Evolutionary conservation across 306 rosid species (phyloP).

Genomic region (Astragalus membranaceus): DNA sequence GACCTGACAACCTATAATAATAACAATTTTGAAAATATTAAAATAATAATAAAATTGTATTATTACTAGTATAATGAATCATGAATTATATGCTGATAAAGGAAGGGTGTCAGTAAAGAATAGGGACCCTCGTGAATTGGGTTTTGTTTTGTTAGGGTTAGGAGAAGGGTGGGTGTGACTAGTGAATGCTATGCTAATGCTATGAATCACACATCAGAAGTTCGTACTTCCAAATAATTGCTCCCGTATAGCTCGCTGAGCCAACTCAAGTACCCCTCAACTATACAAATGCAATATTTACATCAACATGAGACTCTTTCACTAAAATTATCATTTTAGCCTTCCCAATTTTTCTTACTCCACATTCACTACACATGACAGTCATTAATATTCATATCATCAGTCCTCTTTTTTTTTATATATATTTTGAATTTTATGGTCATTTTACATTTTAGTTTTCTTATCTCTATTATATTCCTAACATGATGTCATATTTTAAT

Average conservation of each 20-base stretch:
- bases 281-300: background rate
- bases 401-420: no score
- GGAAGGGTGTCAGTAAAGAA: conserved; percentile 28
- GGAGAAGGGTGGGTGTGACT: background rate
- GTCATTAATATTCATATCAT: background rate
- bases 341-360: background rate
- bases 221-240: conserved; percentile 50
- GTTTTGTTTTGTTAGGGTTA: conserved; percentile 13
- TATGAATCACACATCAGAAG: background rate
- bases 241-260: conserved; percentile 40
- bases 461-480: no score
- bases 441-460: background rate
- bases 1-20: conserved; percentile 28
- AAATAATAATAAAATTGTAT: background rate
- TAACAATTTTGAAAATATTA: background rate
- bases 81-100: background rate
- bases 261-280: conserved; percentile 4
- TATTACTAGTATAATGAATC: background rate
- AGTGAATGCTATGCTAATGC: background rate
- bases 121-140: conserved; percentile 53
- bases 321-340: background rate
- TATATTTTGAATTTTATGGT: no score
- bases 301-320: background rate
- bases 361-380: no score
- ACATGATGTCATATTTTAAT: no score